Base-by-base conservation (phyloP, 192 early-diverging fungal species). In the Coemansia pectinata region DNA sequence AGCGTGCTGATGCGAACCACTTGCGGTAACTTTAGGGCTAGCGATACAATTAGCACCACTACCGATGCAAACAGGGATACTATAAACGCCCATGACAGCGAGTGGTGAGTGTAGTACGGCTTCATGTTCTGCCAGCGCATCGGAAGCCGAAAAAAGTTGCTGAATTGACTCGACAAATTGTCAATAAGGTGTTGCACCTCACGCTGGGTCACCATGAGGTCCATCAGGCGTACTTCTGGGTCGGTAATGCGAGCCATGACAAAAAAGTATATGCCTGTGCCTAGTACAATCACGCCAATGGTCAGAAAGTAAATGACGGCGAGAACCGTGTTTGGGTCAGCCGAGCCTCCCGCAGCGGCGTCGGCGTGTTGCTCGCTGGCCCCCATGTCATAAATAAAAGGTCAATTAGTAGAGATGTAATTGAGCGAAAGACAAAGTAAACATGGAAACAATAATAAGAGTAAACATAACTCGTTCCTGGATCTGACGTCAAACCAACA, bases 131-230 rank as follows among this genome's bases (percentile, higher is more conserved):
- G 66, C 73, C 86, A 86, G 52, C 77, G 75, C 38, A 85, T 57
- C 4, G 85, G 79, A 55, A 89, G 68, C 1, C 79, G 77, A 5
- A 76, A 67, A 41, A 87, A 72, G 57, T 86, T 85, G 66, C 69
- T 76, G 29, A 76, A 69, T 66, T 87, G 88, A 38, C 81, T 66
- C 10, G 85, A 79, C 66, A 89, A 69, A 57, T 85, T 89, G 50
- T 89, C 86, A 0, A 85, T 80, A 3, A 89, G 73, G 63, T 81
- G 85, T 64, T 87, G 87, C 23, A 87, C 85, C 44, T 89, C 86
- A 7, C 79, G 76, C 69, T 87, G 85, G 1, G 88, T 86, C 21
- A 73, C 85, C n/a, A 89, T 84, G 63, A 86, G 80, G 59, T 83
- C 76, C 57, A 85, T 69, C 21, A 89, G 72, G 61, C 74, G 82